Conservation (phyloP, 768 basidiomycete species). For the Phylloporus arenicola region DNA sequence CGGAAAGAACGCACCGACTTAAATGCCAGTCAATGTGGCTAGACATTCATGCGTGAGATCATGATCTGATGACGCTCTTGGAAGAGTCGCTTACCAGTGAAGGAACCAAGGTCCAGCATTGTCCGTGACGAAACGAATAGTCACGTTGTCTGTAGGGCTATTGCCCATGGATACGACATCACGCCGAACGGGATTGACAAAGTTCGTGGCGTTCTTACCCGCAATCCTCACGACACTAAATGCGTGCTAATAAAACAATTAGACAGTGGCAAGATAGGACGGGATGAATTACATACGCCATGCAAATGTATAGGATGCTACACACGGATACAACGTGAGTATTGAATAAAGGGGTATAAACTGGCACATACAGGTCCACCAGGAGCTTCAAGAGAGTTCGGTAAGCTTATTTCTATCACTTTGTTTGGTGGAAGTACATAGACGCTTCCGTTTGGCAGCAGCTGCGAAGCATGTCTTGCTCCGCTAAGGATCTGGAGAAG, state of each 20-base stretch:
- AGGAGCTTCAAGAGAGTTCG: conserved; percentile 24
- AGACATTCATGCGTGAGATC: background rate
- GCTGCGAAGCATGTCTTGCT: conserved; percentile 36
- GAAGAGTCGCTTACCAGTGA: conserved; percentile 31
- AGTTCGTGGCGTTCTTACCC: conserved; percentile 29
- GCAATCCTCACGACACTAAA: conserved; percentile 36
- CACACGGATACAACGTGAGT: background rate
- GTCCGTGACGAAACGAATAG: conserved; percentile 57
- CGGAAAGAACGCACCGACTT: conserved; percentile 13
- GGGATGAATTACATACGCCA: conserved; percentile 28
- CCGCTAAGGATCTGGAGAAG: conserved; percentile 59
- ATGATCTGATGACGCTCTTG: background rate
- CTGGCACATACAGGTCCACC: conserved; percentile 29
- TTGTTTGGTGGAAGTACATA: conserved; percentile 41
- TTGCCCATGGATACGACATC: conserved; percentile 29
- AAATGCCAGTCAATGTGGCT: conserved; percentile 32
- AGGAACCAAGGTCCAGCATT: conserved; percentile 63
- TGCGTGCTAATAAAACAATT: conserved; percentile 21
- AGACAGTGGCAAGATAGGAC: background rate
- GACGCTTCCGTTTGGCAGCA: conserved; percentile 48
- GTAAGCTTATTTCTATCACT: conserved; percentile 44
- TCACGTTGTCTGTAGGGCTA: conserved; percentile 38
- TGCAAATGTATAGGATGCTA: conserved; percentile 40
- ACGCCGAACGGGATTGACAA: conserved; percentile 32
- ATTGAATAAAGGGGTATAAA: background rate